Base-by-base conservation (phyloP, 305 asterid genomes). In the Vinca major region DNA sequence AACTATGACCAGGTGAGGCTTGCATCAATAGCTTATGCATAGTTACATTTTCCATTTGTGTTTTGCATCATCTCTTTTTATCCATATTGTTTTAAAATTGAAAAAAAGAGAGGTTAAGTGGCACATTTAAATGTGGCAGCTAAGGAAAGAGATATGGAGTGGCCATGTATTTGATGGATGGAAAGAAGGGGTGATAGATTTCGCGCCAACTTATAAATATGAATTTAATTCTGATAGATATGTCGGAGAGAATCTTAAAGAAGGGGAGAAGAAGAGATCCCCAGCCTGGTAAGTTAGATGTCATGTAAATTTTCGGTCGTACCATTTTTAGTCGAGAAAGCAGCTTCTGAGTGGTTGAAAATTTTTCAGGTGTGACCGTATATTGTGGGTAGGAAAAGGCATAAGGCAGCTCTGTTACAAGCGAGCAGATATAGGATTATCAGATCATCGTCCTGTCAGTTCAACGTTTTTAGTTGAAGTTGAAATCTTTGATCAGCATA, bases 371-470 rank as follows among this genome's bases (percentile, higher is more conserved):
- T 92, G 98, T 66, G 98, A 92, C 77, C 94, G 98, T 0, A 85
- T 92, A 78, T 84, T 92, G 4, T 92, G 95, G 95, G 73, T 83
- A 10, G 98, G 98, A 63, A 88, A 87, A 81, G 98, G 97, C 78
- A 88, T 92, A 49, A 88, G 84, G 71, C 97, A 92, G 66, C 80
- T 81, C 0, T 77, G 74, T 26, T 92, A 92, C 79, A 79, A 80
- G 72, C 68, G 96, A 64, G 75, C 91, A 3, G 96, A 92, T 72
- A 74, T 82, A 19, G 83, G 56, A 73, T 72, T 90, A 57, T 92
- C 98, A 21, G 98, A 92, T 67, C 98, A 92, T 78, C 84, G 97
- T 47, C 96, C 98, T 1, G 92, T 92, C 40, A 88, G 93, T 67
- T 80, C 96, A 21, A 74, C 69, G 63, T 92, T 88, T 78, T n/a